Evolutionary conservation across 306 rosid species (phyloP).

Genomic region (Chamaecrista fasciculata): DNA sequence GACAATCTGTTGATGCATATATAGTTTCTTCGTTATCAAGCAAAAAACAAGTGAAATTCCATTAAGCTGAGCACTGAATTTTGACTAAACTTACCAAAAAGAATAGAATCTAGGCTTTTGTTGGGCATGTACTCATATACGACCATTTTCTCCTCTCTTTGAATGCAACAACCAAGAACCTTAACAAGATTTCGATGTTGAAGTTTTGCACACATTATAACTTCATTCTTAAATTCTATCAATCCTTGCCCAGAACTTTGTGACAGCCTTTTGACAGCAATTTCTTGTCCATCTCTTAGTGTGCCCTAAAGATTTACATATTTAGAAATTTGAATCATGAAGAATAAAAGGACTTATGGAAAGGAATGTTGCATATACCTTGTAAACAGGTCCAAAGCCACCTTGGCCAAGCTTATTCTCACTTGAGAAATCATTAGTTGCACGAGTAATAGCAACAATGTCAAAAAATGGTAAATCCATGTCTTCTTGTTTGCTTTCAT

Average conservation of each 20-base stretch:
- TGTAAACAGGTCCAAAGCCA: slow-evolving; percentile 50
- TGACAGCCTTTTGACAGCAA: slow-evolving; percentile 48
- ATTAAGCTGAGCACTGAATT: neutral
- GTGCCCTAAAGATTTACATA: slow-evolving; percentile 30
- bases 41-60: neutral
- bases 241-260: slow-evolving; percentile 29
- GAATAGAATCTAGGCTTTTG: slow-evolving; percentile 37
- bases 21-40: neutral
- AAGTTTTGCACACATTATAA: slow-evolving; percentile 38
- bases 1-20: slow-evolving; percentile 22
- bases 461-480: slow-evolving; percentile 42
- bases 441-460: slow-evolving; percentile 30
- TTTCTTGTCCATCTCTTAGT: slow-evolving; percentile 38
- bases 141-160: slow-evolving; percentile 35
- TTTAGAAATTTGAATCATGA: neutral
- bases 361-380: too few species aligned
- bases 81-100: slow-evolving; percentile 33
- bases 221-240: slow-evolving; percentile 46
- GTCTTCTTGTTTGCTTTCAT: slow-evolving; percentile 35
- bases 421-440: slow-evolving; percentile 42
- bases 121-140: slow-evolving; percentile 37
- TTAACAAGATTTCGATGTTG: slow-evolving; percentile 49
- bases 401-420: slow-evolving; percentile 42
- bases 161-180: slow-evolving; percentile 42
- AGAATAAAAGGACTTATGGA: neutral